phyloP scores from a whole-genome alignment of 768 basidiomycete genomes.

The Mycena galericulata region DNA sequence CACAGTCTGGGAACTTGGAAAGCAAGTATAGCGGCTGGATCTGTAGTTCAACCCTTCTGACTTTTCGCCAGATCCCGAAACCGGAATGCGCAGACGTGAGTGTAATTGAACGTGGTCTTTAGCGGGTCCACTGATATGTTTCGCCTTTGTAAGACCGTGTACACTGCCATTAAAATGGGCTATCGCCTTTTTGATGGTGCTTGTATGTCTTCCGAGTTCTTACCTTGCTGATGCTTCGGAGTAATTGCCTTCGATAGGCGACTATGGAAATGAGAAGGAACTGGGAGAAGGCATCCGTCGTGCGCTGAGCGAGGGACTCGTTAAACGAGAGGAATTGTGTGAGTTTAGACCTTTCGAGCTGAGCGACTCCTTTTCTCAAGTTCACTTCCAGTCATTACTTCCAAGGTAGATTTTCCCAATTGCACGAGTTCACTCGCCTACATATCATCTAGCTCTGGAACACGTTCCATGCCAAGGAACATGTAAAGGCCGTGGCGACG shows the following conservation, averaged over 20 bases:
- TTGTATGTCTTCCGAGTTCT: conserved; percentile 70
- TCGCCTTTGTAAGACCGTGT: conserved; percentile 68
- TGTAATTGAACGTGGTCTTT: background rate
- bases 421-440: background rate
- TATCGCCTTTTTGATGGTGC: conserved; percentile 91
- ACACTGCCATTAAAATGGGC: conserved; percentile 86
- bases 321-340: conserved; percentile 92
- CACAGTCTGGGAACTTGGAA: conserved; percentile 79
- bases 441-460: conserved; percentile 78
- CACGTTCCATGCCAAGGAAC: conserved; percentile 85
- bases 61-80: conserved; percentile 63
- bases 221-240: background rate
- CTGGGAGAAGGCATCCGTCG: conserved; percentile 79
- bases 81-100: conserved; percentile 70
- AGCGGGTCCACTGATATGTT: background rate
- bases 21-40: conserved; percentile 46
- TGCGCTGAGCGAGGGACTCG: conserved; percentile 82
- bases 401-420: conserved; percentile 63
- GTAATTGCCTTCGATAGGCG: conserved; percentile 3
- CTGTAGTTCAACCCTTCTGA: conserved; percentile 46
- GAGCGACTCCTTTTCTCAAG: background rate
- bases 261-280: conserved; percentile 84
- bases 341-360: conserved; percentile 43
- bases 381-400: conserved; percentile 77
- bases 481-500: conserved; percentile 67